Base-by-base conservation (phyloP, 257 asterid species). In the Ehretia macrophylla region DNA sequence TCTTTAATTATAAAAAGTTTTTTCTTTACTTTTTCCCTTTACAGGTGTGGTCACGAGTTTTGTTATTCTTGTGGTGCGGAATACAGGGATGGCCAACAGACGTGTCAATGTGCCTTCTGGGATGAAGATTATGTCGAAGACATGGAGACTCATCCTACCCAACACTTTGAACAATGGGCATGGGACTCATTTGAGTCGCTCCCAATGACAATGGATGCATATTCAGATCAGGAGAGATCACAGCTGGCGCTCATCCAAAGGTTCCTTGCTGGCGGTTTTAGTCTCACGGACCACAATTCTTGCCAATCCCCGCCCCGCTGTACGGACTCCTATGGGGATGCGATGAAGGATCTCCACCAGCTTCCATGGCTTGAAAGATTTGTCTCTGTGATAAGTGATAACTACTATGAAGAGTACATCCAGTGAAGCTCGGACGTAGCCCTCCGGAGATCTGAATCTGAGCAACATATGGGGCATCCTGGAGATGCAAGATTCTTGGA, bases 281-380 rank as follows among this genome's bases (percentile, higher is more conserved):
- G 96, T 58, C 75, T 84, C 51, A 70, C 78, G 0, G 96, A 92
- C 17, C 87, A 79, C 52, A 67, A 67, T 37, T 71, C 84, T 10
- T 10, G 74, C 39, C 89, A 86, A 57, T 75, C 96, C 22, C 94
- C 95, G 18, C 85, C 90, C 1, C 83, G 59, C 40, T 78, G 83
- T 79, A 75, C 87, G 57, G 97, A 89, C 66, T 84, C 95, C 10
- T 93, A 86, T 38, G 86, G 84, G 0, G 97, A 93, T 56, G 81
- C 91, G 35, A 83, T 93, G 92, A 93, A 93, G 83, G 96, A 93
- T 72, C 91, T 93, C 51, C 89, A 80, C 51, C 97, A 89, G 79
- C 88, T 89, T 63, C 99, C 99, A 8, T 93, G 99, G 99, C 99
- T 93, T 8, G 99, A 93, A 59, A 79, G 96, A 40, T 89, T 93